Base-by-base conservation (phyloP, 2,329 filamentous ascomycete genomes). In the Aureobasidium uvarum region DNA sequence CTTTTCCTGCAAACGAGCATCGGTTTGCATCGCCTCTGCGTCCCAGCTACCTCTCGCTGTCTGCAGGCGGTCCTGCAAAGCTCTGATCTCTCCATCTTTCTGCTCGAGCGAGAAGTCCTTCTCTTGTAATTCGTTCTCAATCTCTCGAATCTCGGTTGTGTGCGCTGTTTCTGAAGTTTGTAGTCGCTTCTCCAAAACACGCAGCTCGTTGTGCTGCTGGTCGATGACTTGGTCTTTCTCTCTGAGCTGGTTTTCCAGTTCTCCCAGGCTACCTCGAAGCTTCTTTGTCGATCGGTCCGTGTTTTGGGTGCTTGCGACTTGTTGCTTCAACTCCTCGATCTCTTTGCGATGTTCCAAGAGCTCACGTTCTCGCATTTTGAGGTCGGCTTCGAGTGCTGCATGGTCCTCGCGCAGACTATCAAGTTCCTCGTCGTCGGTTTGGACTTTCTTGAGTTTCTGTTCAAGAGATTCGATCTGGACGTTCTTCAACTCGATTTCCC, bases 381-480 rank as follows among this genome's bases (percentile, higher is more conserved):
- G 83, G 45, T 83, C 82, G 18, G 82, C 76, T 52, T 87, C 81
- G 28, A 76, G 71, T 41, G 73, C 72, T 16, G 75, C 72, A 18
- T 91, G 74, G 69, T 86, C 83, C 23, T 81, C 81, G 60, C 84
- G 84, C 18, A 91, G 78, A 39, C 86, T 81, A 46, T 88, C 82
- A 11, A 89, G 80, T 52, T 89, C 83, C 33, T 74, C 72, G 20
- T 71, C 69, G 28, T 73, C 71, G 20, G 70, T 66, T 36, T 72
- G 66, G 6, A 70, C 67, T 41, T 71, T 67, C 55, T 75, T 72
- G 20, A 77, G 68, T 64, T 76, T 88, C 36, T 74, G 72, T 63
- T 73, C 70, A 20, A 78, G 65, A 3, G 69, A 67, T 46, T 76
- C 86, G n/a, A 89, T 72, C 69, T 87, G 83, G 39, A 85, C 84